Evolutionary conservation across 2,329 filamentous ascomycete genomes (phyloP), one percentile per base, ranked within the genome.

Genomic region (Eurotiales sp.): DNA sequence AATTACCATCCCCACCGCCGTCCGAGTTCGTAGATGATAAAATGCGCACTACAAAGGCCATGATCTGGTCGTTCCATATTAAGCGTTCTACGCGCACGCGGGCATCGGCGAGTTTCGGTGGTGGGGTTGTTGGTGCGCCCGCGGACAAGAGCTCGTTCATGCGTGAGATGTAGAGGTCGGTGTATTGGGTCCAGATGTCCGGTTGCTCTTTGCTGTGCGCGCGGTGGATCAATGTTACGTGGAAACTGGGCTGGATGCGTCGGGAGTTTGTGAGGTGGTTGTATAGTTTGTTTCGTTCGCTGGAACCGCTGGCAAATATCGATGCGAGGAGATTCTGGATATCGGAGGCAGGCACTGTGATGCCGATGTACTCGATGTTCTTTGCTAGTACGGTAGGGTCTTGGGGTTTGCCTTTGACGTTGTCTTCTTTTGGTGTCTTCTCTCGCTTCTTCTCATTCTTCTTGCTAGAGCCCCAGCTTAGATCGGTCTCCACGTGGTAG

Each of bases 221-320:
- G 42, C 86, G 85, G 69, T 99, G 93, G 67, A 96, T 90, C 34
- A 99, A 80, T 0, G 93, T 99, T 52, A 99, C 88, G 66, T 99
- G 93, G 67, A 97, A 99, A 36, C 84, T 79, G n/a, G 79, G 65
- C 69, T 97, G 92, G 5, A 97, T 72, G 50, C 93, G 87, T 17
- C 85, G 80, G 2, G 78, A 80, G 59, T 86, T 79, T 67, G 87
- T 81, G 29, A 99, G 79, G 52, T 88, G 82, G 60, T 80, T 81
- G 74, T 88, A 99, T 63, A 96, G 85, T 19, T 74, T 77, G n/a
- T 81, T 74, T 27, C 74, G 76, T 14, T 80, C 72, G 4, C 82
- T 70, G 0, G 81, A 61, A 7, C 40, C 34, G 5, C 74, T 71
- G 19, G 60, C 51, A 68, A 99, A 96, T 12, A 86, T 74, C 45